Percentiles rank a stretch among this genome's conserved stretches.
Conservation (phyloP, 305 asterid genomes). For the Salvia sclarea region DNA sequence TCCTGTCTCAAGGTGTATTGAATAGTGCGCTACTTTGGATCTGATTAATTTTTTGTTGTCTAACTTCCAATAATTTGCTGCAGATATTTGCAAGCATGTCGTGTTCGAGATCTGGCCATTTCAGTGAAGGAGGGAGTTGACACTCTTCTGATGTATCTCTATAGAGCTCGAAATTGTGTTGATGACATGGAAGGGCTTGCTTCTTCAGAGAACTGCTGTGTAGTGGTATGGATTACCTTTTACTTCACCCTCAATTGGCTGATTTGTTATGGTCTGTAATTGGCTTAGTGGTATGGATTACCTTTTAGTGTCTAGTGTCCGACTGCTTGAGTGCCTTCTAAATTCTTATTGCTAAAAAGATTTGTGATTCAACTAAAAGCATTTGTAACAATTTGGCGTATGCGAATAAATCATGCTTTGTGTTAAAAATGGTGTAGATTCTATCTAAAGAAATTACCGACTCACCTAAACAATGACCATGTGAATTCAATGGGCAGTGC, state of each 20-base stretch:
- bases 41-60: slow-evolving; percentile 26
- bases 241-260: slow-evolving; percentile 19
- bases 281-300: too few species aligned
- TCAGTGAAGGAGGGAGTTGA: slow-evolving; percentile 91
- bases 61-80: slow-evolving; percentile 25
- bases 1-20: slow-evolving; percentile 10
- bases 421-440: slow-evolving; percentile 16
- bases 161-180: slow-evolving; percentile 72
- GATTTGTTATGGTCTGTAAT: slow-evolving; percentile 1
- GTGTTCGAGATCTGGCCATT: slow-evolving; percentile 60
- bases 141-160: slow-evolving; percentile 90
- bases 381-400: not conserved
- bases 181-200: slow-evolving; percentile 95
- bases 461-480: slow-evolving; percentile 45
- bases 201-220: slow-evolving; percentile 80
- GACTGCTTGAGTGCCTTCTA: slow-evolving; percentile 9
- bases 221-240: slow-evolving; percentile 69
- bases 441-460: slow-evolving; percentile 15
- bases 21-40: slow-evolving; percentile 14
- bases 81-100: slow-evolving; percentile 82
- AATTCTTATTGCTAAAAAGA: slow-evolving; percentile 20
- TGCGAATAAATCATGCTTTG: slow-evolving; percentile 2
- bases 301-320: too few species aligned
- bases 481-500: slow-evolving; percentile 81
- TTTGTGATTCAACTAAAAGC: slow-evolving; percentile 11